Evolutionary conservation across 768 basidiomycete species (phyloP).

Genomic region (Leccinellum rugosiceps): DNA sequence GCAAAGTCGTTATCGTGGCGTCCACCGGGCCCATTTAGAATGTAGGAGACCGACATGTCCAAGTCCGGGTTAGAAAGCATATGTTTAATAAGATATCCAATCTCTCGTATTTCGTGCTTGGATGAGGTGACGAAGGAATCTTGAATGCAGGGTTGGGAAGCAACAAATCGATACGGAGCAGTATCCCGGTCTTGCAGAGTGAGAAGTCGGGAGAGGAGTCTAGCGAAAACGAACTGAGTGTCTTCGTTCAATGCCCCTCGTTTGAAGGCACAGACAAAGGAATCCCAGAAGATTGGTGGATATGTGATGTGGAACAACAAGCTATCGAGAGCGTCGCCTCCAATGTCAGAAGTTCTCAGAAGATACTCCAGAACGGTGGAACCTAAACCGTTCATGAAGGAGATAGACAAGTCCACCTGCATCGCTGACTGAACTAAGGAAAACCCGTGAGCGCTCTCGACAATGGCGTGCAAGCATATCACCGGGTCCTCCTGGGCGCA

Average conservation of each 20-base stretch:
- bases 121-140: conserved; percentile 22
- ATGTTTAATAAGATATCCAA: conserved; percentile 41
- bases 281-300: conserved; percentile 50
- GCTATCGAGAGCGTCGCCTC: conserved; percentile 39
- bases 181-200: conserved; percentile 33
- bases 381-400: conserved; percentile 43
- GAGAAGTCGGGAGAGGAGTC: conserved; percentile 47
- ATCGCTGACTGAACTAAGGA: conserved; percentile 39
- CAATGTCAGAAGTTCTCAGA: conserved; percentile 35
- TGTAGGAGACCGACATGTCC: conserved; percentile 12
- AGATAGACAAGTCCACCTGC: conserved; percentile 32
- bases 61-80: conserved; percentile 25
- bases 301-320: conserved; percentile 43
- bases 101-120: conserved; percentile 25
- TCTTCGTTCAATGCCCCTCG: conserved; percentile 29
- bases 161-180: conserved; percentile 36
- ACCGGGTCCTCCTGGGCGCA: conserved; percentile 39
- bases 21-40: conserved; percentile 46
- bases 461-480: conserved; percentile 38
- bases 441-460: conserved; percentile 35
- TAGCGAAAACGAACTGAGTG: conserved; percentile 41
- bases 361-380: conserved; percentile 38
- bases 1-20: conserved; percentile 67
- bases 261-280: conserved; percentile 33
- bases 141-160: conserved; percentile 29